phyloP scores from a whole-genome alignment of 768 basidiomycete species.

The Jaapia argillacea region DNA sequence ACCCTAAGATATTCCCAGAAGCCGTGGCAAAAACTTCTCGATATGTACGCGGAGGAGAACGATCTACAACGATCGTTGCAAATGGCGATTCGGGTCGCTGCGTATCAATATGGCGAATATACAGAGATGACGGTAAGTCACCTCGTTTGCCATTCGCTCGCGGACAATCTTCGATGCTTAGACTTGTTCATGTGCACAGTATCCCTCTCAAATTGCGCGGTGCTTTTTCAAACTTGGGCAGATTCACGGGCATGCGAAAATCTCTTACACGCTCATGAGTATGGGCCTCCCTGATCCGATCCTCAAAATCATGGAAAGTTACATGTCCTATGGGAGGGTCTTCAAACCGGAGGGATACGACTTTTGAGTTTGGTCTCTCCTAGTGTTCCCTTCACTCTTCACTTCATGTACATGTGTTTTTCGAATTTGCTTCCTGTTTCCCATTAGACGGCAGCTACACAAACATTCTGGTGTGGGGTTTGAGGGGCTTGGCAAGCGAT shows the following conservation, averaged over 20 bases:
- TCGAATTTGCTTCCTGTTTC: too few relatives aligned
- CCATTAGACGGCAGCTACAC: too few relatives aligned
- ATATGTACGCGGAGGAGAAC: constrained; percentile 95
- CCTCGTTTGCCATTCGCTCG: background rate
- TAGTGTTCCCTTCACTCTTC: too few relatives aligned
- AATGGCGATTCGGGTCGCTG: constrained; percentile 85
- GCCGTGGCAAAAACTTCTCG: constrained; percentile 89
- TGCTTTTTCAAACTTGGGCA: constrained; percentile 91
- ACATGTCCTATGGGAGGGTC: constrained; percentile 75
- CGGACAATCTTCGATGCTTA: background rate
- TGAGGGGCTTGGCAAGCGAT: too few relatives aligned
- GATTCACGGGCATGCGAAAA: constrained; percentile 89
- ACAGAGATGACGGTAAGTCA: constrained; percentile 74
- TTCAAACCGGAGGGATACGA: constrained; percentile 87
- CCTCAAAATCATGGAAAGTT: constrained; percentile 88
- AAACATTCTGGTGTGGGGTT: too few relatives aligned
- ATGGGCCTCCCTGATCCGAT: constrained; percentile 91
- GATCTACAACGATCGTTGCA: constrained; percentile 88
- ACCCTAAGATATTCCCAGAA: constrained; percentile 78
- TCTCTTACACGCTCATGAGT: constrained; percentile 84
- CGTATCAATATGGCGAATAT: constrained; percentile 87
- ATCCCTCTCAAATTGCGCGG: constrained; percentile 83
- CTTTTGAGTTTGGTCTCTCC: constrained; percentile 32
- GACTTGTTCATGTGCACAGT: constrained; percentile 33
- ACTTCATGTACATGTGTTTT: too few relatives aligned